Conservation (phyloP, 192 early-diverging fungal genomes). For the Coemansia sp. region DNA sequence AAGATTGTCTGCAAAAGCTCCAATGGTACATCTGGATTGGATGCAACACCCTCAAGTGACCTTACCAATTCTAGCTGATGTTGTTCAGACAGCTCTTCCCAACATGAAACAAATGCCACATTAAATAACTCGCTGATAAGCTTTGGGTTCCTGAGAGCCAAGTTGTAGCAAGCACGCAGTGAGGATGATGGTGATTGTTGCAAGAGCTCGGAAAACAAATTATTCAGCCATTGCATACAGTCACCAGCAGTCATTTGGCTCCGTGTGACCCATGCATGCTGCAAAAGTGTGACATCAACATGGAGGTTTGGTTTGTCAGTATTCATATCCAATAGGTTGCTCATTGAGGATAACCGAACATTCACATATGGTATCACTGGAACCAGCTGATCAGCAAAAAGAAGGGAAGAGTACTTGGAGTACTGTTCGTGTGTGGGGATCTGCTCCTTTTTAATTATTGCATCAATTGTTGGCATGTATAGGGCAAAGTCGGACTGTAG, state of each 20-base stretch:
- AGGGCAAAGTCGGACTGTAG: constrained; percentile 81
- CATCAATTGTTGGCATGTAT: constrained; percentile 85
- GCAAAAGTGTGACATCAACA: constrained; percentile 58
- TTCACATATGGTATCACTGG: constrained; percentile 5
- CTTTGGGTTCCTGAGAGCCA: constrained; percentile 81
- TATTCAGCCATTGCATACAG: constrained; percentile 91
- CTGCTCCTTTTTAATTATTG: constrained; percentile 65
- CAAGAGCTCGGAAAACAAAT: constrained; percentile 86
- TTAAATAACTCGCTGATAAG: constrained; percentile 91
- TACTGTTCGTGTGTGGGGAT: constrained; percentile 69
- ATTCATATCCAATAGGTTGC: not conserved
- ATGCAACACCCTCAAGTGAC: constrained; percentile 78
- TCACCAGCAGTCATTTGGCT: constrained; percentile 65
- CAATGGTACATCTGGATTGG: constrained; percentile 76
- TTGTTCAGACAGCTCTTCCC: constrained; percentile 81
- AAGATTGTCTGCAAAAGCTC: constrained; percentile 88
- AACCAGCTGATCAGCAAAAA: constrained; percentile 71
- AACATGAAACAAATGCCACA: constrained; percentile 93
- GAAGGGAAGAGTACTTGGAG: constrained; percentile 68
- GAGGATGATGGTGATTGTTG: constrained; percentile 94
- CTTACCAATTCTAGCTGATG: constrained; percentile 83
- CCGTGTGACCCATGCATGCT: constrained; percentile 73
- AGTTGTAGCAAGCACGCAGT: constrained; percentile 76
- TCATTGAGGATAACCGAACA: not conserved
- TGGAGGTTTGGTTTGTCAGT: not conserved